Percentiles rank a stretch among this genome's conserved stretches.
Conservation (phyloP, 805 yeast species). For the Ogataea trehaloabstinens region DNA sequence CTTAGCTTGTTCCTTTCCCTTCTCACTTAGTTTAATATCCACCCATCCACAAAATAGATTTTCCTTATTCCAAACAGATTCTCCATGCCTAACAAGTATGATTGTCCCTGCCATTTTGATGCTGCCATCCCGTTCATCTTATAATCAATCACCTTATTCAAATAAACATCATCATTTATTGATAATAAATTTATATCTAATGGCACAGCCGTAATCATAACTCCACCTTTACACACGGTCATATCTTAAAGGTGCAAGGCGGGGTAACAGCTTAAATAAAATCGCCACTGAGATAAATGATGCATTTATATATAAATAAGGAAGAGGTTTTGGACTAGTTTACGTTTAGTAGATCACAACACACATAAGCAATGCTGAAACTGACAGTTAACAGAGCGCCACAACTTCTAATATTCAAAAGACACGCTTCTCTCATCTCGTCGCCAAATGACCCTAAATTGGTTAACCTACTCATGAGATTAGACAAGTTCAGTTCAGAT, state of each 20-base stretch:
- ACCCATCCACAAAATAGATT: slow-evolving; percentile 86
- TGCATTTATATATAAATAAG: neutral
- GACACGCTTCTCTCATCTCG: slow-evolving; percentile 27
- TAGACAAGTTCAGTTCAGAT: slow-evolving; percentile 28
- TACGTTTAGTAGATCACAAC: neutral
- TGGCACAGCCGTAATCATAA: too few species aligned
- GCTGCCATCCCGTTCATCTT: too few species aligned
- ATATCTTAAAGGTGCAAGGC: neutral
- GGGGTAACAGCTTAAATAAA: neutral
- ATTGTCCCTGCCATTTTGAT: slow-evolving; percentile 33
- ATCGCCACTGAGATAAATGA: neutral
- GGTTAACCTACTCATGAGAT: slow-evolving; percentile 25
- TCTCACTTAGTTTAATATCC: slow-evolving; percentile 65
- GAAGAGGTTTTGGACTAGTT: neutral
- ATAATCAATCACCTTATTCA: too few species aligned
- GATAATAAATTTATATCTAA: too few species aligned
- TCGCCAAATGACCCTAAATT: slow-evolving; percentile 30
- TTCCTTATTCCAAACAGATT: slow-evolving; percentile 74
- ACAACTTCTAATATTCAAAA: too few species aligned
- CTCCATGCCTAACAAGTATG: slow-evolving; percentile 76
- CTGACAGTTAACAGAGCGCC: too few species aligned
- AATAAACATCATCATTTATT: too few species aligned
- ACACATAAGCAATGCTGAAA: too few species aligned
- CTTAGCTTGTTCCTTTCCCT: slow-evolving; percentile 67
- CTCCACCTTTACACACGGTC: too few species aligned